phyloP scores from a whole-genome alignment of 2,329 filamentous ascomycete genomes.

The Hortaea werneckii region DNA sequence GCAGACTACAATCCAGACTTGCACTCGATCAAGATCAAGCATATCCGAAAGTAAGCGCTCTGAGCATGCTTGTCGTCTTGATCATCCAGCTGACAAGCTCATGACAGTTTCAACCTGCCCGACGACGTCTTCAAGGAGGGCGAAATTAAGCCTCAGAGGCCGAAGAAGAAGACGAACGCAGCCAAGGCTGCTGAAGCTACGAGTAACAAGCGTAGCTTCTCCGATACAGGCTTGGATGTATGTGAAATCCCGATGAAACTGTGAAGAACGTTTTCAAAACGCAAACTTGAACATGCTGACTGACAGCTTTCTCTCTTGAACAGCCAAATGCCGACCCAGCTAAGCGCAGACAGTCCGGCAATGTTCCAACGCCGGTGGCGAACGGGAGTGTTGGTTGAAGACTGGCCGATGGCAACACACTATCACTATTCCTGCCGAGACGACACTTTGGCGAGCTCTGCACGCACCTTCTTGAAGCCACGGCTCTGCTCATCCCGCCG shows the following conservation, averaged over 20 bases:
- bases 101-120: slow-evolving; percentile 67
- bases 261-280: background rate
- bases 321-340: slow-evolving; percentile 22
- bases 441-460: background rate
- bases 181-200: slow-evolving; percentile 12
- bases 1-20: slow-evolving; percentile 63
- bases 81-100: too few relatives aligned
- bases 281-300: background rate
- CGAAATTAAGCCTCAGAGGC: slow-evolving; percentile 45
- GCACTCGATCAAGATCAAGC: slow-evolving; percentile 69
- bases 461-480: background rate
- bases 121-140: slow-evolving; percentile 78
- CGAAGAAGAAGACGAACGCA: slow-evolving; percentile 27
- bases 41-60: slow-evolving; percentile 67
- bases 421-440: background rate
- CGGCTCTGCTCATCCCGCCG: background rate
- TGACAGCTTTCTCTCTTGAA: slow-evolving; percentile 2
- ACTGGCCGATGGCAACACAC: background rate
- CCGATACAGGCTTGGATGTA: slow-evolving; percentile 38
- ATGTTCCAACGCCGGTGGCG: background rate
- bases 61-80: too few relatives aligned
- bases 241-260: slow-evolving; percentile 16
- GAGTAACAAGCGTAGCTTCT: slow-evolving; percentile 34
- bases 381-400: slow-evolving; percentile 2
- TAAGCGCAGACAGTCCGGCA: slow-evolving; percentile 23